phyloP scores from a whole-genome alignment of 768 basidiomycete genomes.

The Termitomyces sp. region DNA sequence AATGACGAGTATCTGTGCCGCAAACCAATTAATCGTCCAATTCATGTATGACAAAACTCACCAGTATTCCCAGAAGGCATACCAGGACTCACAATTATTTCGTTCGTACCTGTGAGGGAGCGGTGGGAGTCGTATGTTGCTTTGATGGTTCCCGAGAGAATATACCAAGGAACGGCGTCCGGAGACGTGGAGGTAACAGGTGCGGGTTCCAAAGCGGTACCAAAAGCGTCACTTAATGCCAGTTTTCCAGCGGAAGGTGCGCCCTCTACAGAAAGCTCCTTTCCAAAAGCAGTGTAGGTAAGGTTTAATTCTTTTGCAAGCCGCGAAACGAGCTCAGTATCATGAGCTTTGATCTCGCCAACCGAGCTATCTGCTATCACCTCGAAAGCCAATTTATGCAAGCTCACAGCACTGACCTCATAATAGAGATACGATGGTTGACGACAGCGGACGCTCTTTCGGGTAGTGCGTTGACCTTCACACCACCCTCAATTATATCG shows the following conservation, averaged over 20 bases:
- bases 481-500: slow-evolving; percentile 62
- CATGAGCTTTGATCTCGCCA: slow-evolving; percentile 36
- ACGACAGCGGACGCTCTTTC: slow-evolving; percentile 65
- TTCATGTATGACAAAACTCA: slow-evolving; percentile 12
- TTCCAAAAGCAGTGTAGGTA: slow-evolving; percentile 54
- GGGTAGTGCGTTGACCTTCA: slow-evolving; percentile 77
- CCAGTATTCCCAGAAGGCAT: slow-evolving; percentile 60
- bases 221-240: slow-evolving; percentile 44
- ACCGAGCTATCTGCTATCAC: slow-evolving; percentile 27
- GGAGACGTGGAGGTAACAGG: slow-evolving; percentile 50
- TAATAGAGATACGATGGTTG: slow-evolving; percentile 65
- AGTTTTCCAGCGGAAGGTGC: slow-evolving; percentile 38
- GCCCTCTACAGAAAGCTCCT: slow-evolving; percentile 25
- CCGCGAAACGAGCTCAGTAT: slow-evolving; percentile 36
- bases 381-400: not conserved
- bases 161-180: slow-evolving; percentile 37
- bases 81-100: slow-evolving; percentile 43
- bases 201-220: slow-evolving; percentile 56
- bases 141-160: slow-evolving; percentile 63
- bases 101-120: slow-evolving; percentile 21
- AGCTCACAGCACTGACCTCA: slow-evolving; percentile 33
- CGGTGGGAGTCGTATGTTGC: slow-evolving; percentile 51
- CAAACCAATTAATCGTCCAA: not conserved
- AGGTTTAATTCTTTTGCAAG: slow-evolving; percentile 52
- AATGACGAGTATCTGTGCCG: slow-evolving; percentile 47